Percentiles rank a stretch among this genome's conserved stretches.
These are phyloP conservation scores for Colletotrichum abscissum DNA, from an alignment of 2,329 filamentous ascomycete genomes.

Conservation along the genomic window DNA sequence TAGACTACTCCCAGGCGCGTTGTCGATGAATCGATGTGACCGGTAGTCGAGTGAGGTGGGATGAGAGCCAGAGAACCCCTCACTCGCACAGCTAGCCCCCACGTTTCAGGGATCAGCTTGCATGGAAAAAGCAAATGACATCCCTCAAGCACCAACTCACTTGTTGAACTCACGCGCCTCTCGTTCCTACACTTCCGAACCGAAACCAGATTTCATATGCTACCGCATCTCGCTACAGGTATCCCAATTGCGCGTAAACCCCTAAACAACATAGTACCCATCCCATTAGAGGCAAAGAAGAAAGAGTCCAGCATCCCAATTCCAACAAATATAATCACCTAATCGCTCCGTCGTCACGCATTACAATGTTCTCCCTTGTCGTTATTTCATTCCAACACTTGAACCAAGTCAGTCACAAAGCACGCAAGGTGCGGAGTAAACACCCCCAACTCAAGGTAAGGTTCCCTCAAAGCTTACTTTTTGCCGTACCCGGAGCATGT, in stretches of 20 bases:
- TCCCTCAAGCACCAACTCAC: neutral
- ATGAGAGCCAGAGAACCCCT: neutral
- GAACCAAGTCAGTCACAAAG: neutral
- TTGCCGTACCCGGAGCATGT: constrained; percentile 32
- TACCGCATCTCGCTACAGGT: neutral
- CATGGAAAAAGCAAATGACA: neutral
- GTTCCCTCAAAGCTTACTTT: constrained; percentile 10
- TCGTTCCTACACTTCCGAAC: neutral
- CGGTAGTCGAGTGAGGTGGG: neutral
- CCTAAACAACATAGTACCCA: neutral
- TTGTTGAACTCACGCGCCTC: too few relatives aligned
- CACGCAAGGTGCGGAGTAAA: neutral
- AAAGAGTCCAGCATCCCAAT: neutral
- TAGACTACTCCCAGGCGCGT: neutral
- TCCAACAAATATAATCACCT: neutral
- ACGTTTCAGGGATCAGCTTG: neutral
- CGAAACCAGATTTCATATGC: neutral
- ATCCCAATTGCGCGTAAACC: neutral
- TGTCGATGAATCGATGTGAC: neutral
- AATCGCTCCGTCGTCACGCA: neutral
- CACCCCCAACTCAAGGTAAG: neutral
- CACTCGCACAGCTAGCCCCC: neutral
- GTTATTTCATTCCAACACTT: constrained; percentile 16
- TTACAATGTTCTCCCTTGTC: neutral
- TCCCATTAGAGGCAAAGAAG: neutral